These are phyloP conservation scores for Cyclocybe cylindracea DNA, from an alignment of 768 basidiomycete genomes.

Conservation along the genomic window DNA sequence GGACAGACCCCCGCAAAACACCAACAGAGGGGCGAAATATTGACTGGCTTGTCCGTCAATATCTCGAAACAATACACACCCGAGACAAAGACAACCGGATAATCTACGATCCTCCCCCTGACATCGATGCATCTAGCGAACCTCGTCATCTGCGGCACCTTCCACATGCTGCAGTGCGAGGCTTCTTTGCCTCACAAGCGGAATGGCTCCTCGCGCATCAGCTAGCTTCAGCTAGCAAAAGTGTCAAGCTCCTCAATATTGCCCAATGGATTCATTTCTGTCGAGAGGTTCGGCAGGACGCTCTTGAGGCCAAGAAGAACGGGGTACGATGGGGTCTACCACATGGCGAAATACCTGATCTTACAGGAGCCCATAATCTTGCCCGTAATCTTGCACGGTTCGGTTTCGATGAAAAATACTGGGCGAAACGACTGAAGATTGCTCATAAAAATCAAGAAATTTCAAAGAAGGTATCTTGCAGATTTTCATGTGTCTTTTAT, in stretches of 20 bases:
- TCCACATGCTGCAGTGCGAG: slow-evolving; percentile 50
- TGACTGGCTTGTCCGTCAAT: slow-evolving; percentile 49
- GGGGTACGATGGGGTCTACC: slow-evolving; percentile 33
- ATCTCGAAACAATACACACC: slow-evolving; percentile 27
- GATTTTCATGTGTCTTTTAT: background rate
- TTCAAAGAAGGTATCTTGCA: slow-evolving; percentile 7
- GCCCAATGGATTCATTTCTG: slow-evolving; percentile 51
- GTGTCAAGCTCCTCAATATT: slow-evolving; percentile 38
- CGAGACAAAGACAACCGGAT: slow-evolving; percentile 29
- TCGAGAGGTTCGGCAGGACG: slow-evolving; percentile 24
- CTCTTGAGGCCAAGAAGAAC: slow-evolving; percentile 29
- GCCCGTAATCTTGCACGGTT: slow-evolving; percentile 28
- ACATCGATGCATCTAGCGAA: slow-evolving; percentile 24
- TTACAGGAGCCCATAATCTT: slow-evolving; percentile 7
- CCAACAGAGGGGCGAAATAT: slow-evolving; percentile 41
- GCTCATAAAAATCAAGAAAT: slow-evolving; percentile 6
- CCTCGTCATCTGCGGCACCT: slow-evolving; percentile 48
- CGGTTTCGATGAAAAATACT: slow-evolving; percentile 28
- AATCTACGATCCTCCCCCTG: slow-evolving; percentile 33
- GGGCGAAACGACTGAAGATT: slow-evolving; percentile 27
- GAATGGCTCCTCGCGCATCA: slow-evolving; percentile 62
- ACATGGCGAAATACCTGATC: slow-evolving; percentile 7
- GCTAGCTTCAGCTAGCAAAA: slow-evolving; percentile 24
- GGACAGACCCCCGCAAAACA: slow-evolving; percentile 30
- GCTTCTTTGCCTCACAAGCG: slow-evolving; percentile 53